A percentile compares a stretch with the other conserved stretches of the same genome.
These are phyloP conservation scores for Eucalyptus coolabah DNA, from an alignment of 345 rosid genomes.

Conservation along the genomic window DNA sequence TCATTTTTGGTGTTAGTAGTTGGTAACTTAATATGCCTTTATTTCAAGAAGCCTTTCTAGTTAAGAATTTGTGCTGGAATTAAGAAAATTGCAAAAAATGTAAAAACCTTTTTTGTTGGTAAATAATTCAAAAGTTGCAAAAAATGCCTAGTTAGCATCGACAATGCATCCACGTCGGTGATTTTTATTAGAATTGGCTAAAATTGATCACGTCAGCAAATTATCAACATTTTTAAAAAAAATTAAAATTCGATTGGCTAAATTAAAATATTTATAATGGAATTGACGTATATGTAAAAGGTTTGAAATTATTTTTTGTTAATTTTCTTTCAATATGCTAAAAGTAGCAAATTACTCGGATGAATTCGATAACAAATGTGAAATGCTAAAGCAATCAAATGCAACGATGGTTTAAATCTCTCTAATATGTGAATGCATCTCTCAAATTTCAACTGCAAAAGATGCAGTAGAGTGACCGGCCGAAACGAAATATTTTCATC, in stretches of 20 bases:
- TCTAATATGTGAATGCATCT: neutral
- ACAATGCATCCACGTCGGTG: accelerated
- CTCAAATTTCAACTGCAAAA: neutral
- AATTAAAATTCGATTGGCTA: accelerated
- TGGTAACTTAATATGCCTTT: neutral
- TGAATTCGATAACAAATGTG: neutral
- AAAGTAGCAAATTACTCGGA: neutral
- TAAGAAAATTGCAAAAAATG: neutral
- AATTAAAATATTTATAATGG: too few relatives aligned
- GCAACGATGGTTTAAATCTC: neutral
- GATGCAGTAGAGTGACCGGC: neutral
- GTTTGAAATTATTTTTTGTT: too few relatives aligned
- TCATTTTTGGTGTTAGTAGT: neutral
- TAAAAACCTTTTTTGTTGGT: neutral
- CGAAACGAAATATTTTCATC: neutral
- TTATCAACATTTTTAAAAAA: neutral
- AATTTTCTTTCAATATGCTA: neutral
- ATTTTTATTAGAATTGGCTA: too few relatives aligned
- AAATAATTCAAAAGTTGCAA: neutral
- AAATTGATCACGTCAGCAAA: neutral
- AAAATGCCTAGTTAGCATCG: neutral
- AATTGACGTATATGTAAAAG: accelerated
- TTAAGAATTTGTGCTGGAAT: neutral
- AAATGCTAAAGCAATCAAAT: neutral
- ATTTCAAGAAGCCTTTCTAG: neutral